Base-by-base conservation (phyloP, 1,284 basidiomycete species). In the Ustilago loliicola region DNA sequence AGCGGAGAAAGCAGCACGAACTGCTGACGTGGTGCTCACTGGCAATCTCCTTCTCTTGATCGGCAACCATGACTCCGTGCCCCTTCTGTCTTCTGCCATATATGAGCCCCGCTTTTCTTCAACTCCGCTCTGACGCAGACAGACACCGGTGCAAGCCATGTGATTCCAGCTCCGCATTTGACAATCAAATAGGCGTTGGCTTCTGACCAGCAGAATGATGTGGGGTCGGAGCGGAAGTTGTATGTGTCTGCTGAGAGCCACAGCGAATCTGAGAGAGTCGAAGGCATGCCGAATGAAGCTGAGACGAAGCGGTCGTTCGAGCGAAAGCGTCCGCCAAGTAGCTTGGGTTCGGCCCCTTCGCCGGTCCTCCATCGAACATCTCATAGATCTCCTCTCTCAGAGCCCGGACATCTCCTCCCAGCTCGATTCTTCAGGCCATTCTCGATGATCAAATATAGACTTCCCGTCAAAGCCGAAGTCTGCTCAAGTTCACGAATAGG, bases 11-110 rank as follows among this genome's bases (percentile, higher is more conserved):
- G 51, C 51, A 50, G 30, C 51, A 32, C 5, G 30, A 21, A 11
- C 4, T 17, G n/a, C 53, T 55, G 53, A 55, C 53, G 53, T 55
- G 19, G 53, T 40, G 21, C 53, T 40, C 32, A 55, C 53, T 34
- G 34, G 53, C 53, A 55, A 40, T 54, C 52, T 54, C n/a, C n/a
- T 25, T n/a, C 47, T 17, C 27, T 17, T 50, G n/a, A 27, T 4
- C 3, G 48, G 1, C 48, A 50, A 9, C 42, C 19, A 11, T n/a
- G n/a, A n/a, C n/a, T n/a, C n/a, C n/a, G n/a, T n/a, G n/a, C n/a
- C n/a, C 19, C 32, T 30, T 13, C 30, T 10, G n/a, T 15, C 52
- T 21, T n/a, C n/a, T 29, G 32, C 19, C 52, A 19, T 21, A 21
- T 38, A 19, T 7, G 36, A 45, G 23, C 55, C 34, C 55, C 55